Base-by-base conservation (phyloP, 805 yeast genomes). In the Schizosaccharomyces japonicus region DNA sequence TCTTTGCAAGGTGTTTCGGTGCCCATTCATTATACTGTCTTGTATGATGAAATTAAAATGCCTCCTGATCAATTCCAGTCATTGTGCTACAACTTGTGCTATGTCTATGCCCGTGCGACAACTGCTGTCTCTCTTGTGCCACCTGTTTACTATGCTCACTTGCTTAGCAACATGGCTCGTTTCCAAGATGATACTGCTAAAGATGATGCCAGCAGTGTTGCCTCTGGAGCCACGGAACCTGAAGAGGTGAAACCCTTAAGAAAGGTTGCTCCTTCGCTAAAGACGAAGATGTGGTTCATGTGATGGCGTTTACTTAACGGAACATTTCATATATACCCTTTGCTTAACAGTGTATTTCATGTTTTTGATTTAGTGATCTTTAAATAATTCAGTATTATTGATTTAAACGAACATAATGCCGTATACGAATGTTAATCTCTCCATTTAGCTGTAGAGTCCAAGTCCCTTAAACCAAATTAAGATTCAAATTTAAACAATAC, bases 1-100 rank as follows among this genome's bases (percentile, higher is more conserved):
- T 62, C 63, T 6, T 52, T 60, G 26, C 62, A 60, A 48, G 63
- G 63, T 47, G 60, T 63, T 15, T 61, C 61, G 13, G 54, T 59
- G 33, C 63, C 63, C 5, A 62, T 60, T 27, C 63, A 60, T 45
- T 60, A 60, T 47, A 58, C 57, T 32, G 63, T 60, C 30, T 48
- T 60, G 23, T 55, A 55, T 42, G 63, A 60, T 49, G 63, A 60
- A 47, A 54, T 50, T 33, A 47, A 51, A 27, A 56, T 53, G 54
- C 50, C 54, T 13, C 56, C 61, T 11, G 61, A 58, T 52, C 53
- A 49, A 15, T 50, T 58, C 26, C 62, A 59, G 47, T 50, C 52
- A 5, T 39, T 59, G 7, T 57, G 61, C 10, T 54, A 60, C 45
- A 58, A 60, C 49, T 36, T 60, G 29, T 60, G 63, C 51, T 56